Evolutionary conservation across 139 green algal genomes (phyloP).

Genomic region (Chlamydomonas eustigma): DNA sequence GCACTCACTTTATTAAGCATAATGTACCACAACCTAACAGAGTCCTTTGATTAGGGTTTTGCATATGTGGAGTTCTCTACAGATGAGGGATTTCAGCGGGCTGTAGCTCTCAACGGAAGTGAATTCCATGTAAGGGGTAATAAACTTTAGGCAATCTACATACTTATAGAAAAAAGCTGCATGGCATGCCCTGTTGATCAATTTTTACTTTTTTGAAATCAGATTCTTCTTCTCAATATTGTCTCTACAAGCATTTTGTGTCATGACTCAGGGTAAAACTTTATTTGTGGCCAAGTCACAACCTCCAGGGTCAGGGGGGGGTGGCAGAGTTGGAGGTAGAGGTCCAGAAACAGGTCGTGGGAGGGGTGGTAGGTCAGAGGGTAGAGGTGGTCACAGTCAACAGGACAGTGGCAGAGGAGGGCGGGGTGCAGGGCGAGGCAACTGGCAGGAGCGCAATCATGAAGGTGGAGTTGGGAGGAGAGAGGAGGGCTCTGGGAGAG

Average conservation of each 20-base stretch:
- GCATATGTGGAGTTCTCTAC: conserved; percentile 14
- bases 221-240: no score
- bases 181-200: no score
- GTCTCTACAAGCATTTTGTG: no score
- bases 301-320: background rate
- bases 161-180: no score
- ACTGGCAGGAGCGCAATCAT: background rate
- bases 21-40: no score
- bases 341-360: background rate
- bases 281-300: background rate
- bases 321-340: background rate
- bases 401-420: background rate
- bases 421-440: background rate
- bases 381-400: background rate
- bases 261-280: background rate
- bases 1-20: no score
- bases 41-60: background rate
- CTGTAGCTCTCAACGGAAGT: background rate
- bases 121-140: conserved; percentile 5
- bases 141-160: no score
- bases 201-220: no score
- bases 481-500: conserved; percentile 9
- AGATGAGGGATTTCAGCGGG: background rate
- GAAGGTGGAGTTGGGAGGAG: background rate
- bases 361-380: background rate